A percentile compares a stretch with the other conserved stretches of the same genome.
Conservation (phyloP, 2,329 filamentous ascomycete species). For the Pezicula carpinea region DNA sequence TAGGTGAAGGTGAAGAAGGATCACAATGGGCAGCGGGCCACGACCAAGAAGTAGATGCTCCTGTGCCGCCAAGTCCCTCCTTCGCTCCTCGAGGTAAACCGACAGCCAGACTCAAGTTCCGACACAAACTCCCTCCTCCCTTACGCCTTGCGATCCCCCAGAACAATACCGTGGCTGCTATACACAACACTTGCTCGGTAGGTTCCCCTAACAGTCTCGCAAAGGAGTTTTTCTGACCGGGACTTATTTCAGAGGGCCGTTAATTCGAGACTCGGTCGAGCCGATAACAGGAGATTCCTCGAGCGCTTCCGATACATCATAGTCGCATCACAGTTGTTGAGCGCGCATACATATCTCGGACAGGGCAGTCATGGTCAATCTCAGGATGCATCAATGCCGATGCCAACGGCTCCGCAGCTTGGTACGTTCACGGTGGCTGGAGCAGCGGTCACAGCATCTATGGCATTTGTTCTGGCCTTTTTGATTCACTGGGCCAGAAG, state of each 20-base stretch:
- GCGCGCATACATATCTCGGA: slow-evolving; percentile 56
- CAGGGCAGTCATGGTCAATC: slow-evolving; percentile 26
- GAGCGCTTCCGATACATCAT: slow-evolving; percentile 93
- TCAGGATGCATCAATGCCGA: slow-evolving; percentile 13
- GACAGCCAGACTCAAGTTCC: slow-evolving; percentile 48
- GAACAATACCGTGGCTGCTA: slow-evolving; percentile 37
- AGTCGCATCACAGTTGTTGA: slow-evolving; percentile 84
- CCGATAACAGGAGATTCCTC: slow-evolving; percentile 79
- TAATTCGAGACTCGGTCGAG: slow-evolving; percentile 66
- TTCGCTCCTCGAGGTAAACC: slow-evolving; percentile 56
- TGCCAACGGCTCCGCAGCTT: slow-evolving; percentile 17
- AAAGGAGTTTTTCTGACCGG: slow-evolving; percentile 15
- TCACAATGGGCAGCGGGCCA: slow-evolving; percentile 25
- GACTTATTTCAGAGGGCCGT: slow-evolving; percentile 54
- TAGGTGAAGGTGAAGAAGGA: slow-evolving; percentile 41
- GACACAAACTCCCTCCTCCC: slow-evolving; percentile 40
- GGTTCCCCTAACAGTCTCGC: slow-evolving; percentile 18
- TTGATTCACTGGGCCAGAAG: slow-evolving; percentile 66
- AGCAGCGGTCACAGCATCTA: slow-evolving; percentile 58
- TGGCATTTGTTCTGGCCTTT: slow-evolving; percentile 54
- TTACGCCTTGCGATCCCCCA: slow-evolving; percentile 38
- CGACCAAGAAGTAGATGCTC: slow-evolving; percentile 12
- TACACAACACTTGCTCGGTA: slow-evolving; percentile 49
- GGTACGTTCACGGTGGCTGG: slow-evolving; percentile 55
- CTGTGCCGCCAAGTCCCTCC: slow-evolving; percentile 25